Evolutionary conservation across 441 rosid genomes (phyloP).

Genomic region (Pelargonium cotyledonis): DNA sequence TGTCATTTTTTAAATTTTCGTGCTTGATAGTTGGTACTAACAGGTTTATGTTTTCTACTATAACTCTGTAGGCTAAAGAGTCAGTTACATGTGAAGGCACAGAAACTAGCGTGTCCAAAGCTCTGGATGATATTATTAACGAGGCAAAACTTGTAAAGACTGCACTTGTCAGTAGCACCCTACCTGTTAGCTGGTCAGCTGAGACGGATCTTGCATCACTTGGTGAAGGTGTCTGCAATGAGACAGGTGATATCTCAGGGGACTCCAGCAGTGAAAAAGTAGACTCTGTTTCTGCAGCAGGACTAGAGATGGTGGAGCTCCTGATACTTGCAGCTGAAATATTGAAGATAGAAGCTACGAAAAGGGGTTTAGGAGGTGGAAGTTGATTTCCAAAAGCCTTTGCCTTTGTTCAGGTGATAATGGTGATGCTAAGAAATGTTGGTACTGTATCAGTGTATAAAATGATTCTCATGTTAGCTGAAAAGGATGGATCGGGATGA

Average conservation of each 20-base stretch:
- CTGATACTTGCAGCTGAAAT: slow-evolving; percentile 66
- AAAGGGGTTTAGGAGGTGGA: slow-evolving; percentile 17
- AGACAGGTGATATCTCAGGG: slow-evolving; percentile 16
- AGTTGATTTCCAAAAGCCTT: slow-evolving; percentile 16
- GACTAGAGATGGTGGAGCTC: slow-evolving; percentile 97
- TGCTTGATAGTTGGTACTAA: slow-evolving; percentile 4
- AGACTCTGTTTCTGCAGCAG: slow-evolving; percentile 79
- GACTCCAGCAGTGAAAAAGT: slow-evolving; percentile 44
- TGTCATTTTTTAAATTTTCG: slow-evolving; percentile 6
- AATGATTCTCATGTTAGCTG: no score
- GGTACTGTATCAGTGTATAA: neutral
- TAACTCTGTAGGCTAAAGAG: slow-evolving; percentile 53
- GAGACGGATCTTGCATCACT: slow-evolving; percentile 45
- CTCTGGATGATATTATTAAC: slow-evolving; percentile 47
- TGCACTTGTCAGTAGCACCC: slow-evolving; percentile 80
- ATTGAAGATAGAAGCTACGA: slow-evolving; percentile 34
- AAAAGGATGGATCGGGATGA: no score
- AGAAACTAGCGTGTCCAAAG: slow-evolving; percentile 26
- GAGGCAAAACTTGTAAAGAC: slow-evolving; percentile 84
- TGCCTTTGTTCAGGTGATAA: neutral
- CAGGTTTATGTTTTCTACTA: neutral
- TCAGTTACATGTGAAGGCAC: slow-evolving; percentile 31
- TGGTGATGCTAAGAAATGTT: neutral
- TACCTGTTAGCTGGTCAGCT: slow-evolving; percentile 91
- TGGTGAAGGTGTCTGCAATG: slow-evolving; percentile 23